phyloP scores from a whole-genome alignment of 768 basidiomycete species.

The Rhodotorula toruloides region DNA sequence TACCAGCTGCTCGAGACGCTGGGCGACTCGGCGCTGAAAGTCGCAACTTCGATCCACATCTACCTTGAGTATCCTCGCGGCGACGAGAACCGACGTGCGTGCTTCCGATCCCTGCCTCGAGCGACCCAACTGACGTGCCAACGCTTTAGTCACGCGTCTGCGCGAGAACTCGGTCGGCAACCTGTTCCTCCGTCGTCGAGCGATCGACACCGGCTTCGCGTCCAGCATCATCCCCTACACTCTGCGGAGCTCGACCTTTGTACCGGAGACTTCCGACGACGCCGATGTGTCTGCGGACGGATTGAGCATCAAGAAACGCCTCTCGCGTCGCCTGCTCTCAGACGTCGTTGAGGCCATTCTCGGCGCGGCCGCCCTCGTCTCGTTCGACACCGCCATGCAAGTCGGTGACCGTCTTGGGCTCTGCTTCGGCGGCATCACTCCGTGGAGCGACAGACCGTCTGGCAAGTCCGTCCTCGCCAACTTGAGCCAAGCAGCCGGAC shows the following conservation, averaged over 20 bases:
- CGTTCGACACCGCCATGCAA: conserved; percentile 52
- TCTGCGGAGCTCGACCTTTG: conserved; percentile 57
- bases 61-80: conserved; percentile 68
- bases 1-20: conserved; percentile 84
- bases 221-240: conserved; percentile 60
- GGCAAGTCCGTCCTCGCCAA: conserved; percentile 51
- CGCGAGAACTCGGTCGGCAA: conserved; percentile 67
- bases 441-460: conserved; percentile 62
- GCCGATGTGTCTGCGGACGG: conserved; percentile 28
- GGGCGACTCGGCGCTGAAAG: conserved; percentile 55
- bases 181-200: conserved; percentile 59
- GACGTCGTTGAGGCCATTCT: conserved; percentile 84
- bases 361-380: conserved; percentile 64
- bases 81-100: conserved; percentile 71
- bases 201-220: conserved; percentile 61
- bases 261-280: conserved; percentile 52
- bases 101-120: too few relatives aligned
- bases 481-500: background rate
- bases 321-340: conserved; percentile 67
- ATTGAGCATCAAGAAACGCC: conserved; percentile 51
- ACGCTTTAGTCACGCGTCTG: conserved; percentile 60
- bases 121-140: too few relatives aligned
- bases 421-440: conserved; percentile 64
- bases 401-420: conserved; percentile 63
- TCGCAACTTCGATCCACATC: conserved; percentile 60